Base-by-base conservation (phyloP, 306 rosid genomes). In the Echinosophora koreensis region DNA sequence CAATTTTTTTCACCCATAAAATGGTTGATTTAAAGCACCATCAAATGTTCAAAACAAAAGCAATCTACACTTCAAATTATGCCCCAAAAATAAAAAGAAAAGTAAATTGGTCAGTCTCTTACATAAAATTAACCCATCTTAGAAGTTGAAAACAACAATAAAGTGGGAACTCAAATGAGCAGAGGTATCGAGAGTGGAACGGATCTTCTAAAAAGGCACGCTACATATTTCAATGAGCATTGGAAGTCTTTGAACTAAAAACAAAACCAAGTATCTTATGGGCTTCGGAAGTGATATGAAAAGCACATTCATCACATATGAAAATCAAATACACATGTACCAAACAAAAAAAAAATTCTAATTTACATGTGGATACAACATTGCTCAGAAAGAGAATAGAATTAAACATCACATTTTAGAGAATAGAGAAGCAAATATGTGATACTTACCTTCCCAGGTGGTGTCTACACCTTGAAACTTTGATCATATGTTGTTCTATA, bases 391-490 rank as follows among this genome's bases (percentile, higher is more conserved):
- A 57, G 41, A 28, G 6, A 52, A 35, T 68, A 74, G 38, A 76
- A 51, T 44, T 30, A 47, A 39, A 69, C 69, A 74, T 12, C 71
- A 8, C 76, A 72, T 62, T 75, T 64, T 54, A 74, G 41, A 44
- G 52, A 75, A 44, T 3, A 54, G 66, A 62, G 54, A 30, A 73
- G 56, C 57, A 61, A 46, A 49, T 34, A 65, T 27, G 39, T 15
- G 41, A 65, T 71, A 64, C 52, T 47, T 86, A 93, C 99, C 93
- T 95, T 95, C 84, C 87, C 96, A 54, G 99, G 97, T 58, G 97
- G 84, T 68, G 99, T 92, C 87, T 95, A 97, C 84, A 95, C 97
- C 87, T 89, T 89, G 87, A 92, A 89, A n/a, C n/a, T n/a, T n/a
- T n/a, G n/a, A n/a, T n/a, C n/a, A n/a, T n/a, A n/a, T n/a, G n/a